phyloP scores from a whole-genome alignment of 495 filamentous ascomycete species.

The Filosporella fistucella region DNA sequence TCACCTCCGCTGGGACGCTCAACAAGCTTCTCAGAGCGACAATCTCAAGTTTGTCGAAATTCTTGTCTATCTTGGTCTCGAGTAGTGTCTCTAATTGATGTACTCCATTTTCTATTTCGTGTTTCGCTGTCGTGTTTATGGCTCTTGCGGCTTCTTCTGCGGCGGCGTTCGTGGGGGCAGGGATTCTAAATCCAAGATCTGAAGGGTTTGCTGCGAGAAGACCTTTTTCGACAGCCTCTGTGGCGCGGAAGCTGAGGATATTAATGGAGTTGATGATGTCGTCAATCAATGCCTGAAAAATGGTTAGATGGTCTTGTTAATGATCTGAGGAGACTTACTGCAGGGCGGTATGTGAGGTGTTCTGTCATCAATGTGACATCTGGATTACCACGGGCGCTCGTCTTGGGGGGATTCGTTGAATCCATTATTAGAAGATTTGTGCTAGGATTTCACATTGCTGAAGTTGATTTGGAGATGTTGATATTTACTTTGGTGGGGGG shows the following conservation, averaged over 20 bases:
- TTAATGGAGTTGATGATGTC: slow-evolving; percentile 97
- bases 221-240: slow-evolving; percentile 77
- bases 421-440: too few relatives aligned
- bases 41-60: slow-evolving; percentile 77
- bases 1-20: slow-evolving; percentile 66
- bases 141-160: slow-evolving; percentile 37
- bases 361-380: slow-evolving; percentile 83
- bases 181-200: slow-evolving; percentile 66
- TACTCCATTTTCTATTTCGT: slow-evolving; percentile 85
- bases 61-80: slow-evolving; percentile 70
- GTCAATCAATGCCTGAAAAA: slow-evolving; percentile 76
- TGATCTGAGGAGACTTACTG: slow-evolving; percentile 62
- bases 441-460: neutral
- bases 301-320: too few relatives aligned
- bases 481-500: slow-evolving; percentile 1
- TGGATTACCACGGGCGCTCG: slow-evolving; percentile 22
- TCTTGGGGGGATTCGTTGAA: neutral
- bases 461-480: neutral
- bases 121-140: slow-evolving; percentile 40
- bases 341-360: slow-evolving; percentile 90
- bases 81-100: slow-evolving; percentile 95
- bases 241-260: slow-evolving; percentile 77
- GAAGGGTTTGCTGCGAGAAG: slow-evolving; percentile 67
- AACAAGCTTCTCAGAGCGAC: slow-evolving; percentile 87
- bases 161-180: slow-evolving; percentile 43